Conservation (phyloP, 805 yeast species). For the Saturnispora zaruensis region DNA sequence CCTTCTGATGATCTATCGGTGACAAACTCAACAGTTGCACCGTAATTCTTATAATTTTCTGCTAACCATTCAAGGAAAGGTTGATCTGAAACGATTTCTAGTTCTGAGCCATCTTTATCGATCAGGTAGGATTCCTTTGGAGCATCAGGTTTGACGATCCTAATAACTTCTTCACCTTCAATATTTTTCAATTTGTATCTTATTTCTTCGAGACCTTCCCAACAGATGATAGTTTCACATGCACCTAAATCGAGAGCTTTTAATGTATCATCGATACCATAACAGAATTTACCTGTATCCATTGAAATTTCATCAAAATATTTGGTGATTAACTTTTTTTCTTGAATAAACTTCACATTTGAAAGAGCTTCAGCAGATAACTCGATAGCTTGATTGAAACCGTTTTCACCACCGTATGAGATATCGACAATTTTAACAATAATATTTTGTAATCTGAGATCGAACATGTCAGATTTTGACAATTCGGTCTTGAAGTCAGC, state of each 20-base stretch:
- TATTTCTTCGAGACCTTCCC: conserved; percentile 79
- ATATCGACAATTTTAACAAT: conserved; percentile 91
- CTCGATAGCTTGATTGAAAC: conserved; percentile 98
- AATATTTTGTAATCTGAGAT: conserved; percentile 77
- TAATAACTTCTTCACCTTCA: conserved; percentile 70
- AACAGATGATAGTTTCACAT: conserved; percentile 84
- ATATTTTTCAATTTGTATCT: conserved; percentile 79
- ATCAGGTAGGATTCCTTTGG: conserved; percentile 67
- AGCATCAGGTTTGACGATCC: conserved; percentile 62
- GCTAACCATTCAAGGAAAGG: conserved; percentile 95
- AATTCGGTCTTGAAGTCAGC: conserved; percentile 98
- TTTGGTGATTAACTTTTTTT: conserved; percentile 83
- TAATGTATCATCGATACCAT: conserved; percentile 92
- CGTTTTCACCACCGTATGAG: conserved; percentile 98
- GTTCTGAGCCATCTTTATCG: conserved; percentile 82
- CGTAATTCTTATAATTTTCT: conserved; percentile 87
- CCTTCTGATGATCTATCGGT: conserved; percentile 97
- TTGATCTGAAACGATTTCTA: conserved; percentile 81
- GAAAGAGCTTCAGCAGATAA: conserved; percentile 94
- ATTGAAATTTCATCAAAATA: conserved; percentile 97
- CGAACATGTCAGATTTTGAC: conserved; percentile 88
- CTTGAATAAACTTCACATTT: conserved; percentile 96
- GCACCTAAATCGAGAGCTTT: conserved; percentile 97
- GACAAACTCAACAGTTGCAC: conserved; percentile 93
- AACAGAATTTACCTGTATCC: conserved; percentile 96